Conservation (phyloP, 805 yeast species). For the Starmerella davenportii region DNA sequence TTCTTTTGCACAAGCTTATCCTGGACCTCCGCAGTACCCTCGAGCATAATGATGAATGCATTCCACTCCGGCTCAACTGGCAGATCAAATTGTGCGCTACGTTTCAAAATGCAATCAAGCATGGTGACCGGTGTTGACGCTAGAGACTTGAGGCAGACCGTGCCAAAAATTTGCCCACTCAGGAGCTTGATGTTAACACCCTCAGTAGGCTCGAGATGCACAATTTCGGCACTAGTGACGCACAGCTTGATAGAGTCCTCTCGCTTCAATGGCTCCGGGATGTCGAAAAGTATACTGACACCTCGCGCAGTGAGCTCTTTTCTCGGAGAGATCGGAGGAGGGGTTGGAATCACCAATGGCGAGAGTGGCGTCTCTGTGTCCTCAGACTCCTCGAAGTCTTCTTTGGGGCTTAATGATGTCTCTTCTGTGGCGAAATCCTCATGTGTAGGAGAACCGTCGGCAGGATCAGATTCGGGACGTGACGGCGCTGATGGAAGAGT, state of each 20-base stretch:
- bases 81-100: not conserved
- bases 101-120: not conserved
- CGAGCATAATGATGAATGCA: slow-evolving; percentile 19
- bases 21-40: slow-evolving; percentile 16
- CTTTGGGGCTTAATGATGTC: not conserved
- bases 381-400: not conserved
- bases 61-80: slow-evolving; percentile 18
- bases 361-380: not conserved
- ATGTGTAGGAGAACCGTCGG: too few relatives aligned
- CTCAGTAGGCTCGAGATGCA: not conserved
- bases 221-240: slow-evolving; percentile 8
- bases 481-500: too few relatives aligned
- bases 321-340: too few relatives aligned
- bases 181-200: not conserved
- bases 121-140: not conserved
- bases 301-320: slow-evolving; percentile 2
- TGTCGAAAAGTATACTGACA: slow-evolving; percentile 13
- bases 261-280: slow-evolving; percentile 16
- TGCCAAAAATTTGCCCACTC: not conserved
- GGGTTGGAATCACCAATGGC: not conserved
- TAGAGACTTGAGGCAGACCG: not conserved
- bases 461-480: too few relatives aligned
- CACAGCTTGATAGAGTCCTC: slow-evolving; percentile 11
- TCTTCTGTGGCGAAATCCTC: not conserved
- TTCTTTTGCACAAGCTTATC: slow-evolving; percentile 2